phyloP scores from a whole-genome alignment of 1,139 yeast genomes.

The Yamadazyma dushanensis region DNA sequence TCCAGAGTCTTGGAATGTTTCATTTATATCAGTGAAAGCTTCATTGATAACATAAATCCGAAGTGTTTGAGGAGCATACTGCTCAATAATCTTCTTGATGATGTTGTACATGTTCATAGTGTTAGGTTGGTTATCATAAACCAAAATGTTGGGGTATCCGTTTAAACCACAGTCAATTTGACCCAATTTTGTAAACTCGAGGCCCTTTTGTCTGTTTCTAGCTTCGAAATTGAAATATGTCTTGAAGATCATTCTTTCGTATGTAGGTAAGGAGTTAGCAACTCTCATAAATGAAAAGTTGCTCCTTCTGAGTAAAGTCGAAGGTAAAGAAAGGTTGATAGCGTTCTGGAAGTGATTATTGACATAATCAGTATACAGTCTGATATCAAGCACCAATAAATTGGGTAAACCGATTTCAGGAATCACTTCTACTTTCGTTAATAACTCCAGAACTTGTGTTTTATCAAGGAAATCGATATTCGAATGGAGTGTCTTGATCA shows the following conservation, averaged over 20 bases:
- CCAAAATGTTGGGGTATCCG: slow-evolving; percentile 25
- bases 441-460: slow-evolving; percentile 6
- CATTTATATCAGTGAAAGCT: slow-evolving; percentile 5
- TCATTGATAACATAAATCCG: slow-evolving; percentile 17
- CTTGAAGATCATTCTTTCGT: slow-evolving; percentile 34
- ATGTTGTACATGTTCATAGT: slow-evolving; percentile 46
- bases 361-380: slow-evolving; percentile 68
- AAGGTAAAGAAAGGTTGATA: slow-evolving; percentile 71
- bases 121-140: slow-evolving; percentile 33
- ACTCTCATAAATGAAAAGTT: slow-evolving; percentile 59
- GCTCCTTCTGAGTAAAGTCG: slow-evolving; percentile 70
- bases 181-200: slow-evolving; percentile 6
- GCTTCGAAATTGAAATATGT: slow-evolving; percentile 16
- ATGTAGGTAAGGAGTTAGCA: slow-evolving; percentile 54
- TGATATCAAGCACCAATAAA: slow-evolving; percentile 58
- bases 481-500: slow-evolving; percentile 10
- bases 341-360: slow-evolving; percentile 54
- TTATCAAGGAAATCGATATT: slow-evolving; percentile 8
- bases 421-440: slow-evolving; percentile 8
- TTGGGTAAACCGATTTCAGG: slow-evolving; percentile 17
- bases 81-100: slow-evolving; percentile 47
- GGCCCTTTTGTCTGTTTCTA: slow-evolving; percentile 7
- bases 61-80: slow-evolving; percentile 7
- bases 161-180: slow-evolving; percentile 29
- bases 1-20: background rate